These are phyloP conservation scores for Acidiella bohemica DNA, from an alignment of 495 filamentous ascomycete species.

Conservation along the genomic window DNA sequence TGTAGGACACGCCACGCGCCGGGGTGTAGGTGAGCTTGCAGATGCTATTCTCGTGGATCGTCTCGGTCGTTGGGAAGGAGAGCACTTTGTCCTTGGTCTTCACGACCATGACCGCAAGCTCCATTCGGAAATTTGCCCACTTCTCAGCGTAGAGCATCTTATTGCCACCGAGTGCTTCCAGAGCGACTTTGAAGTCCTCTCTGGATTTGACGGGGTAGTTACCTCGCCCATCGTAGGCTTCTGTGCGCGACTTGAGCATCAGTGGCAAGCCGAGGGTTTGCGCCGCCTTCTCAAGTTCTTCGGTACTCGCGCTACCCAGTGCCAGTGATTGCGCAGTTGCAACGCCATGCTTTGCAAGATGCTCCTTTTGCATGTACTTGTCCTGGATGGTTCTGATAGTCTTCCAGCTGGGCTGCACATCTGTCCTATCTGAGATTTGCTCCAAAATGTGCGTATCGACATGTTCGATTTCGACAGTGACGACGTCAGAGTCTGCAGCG, in stretches of 20 bases:
- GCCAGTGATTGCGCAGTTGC: constrained; percentile 56
- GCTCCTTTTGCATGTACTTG: constrained; percentile 85
- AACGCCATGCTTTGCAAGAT: constrained; percentile 52
- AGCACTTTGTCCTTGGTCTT: constrained; percentile 68
- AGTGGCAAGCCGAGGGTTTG: constrained; percentile 65
- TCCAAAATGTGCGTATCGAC: constrained; percentile 87
- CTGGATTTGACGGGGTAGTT: constrained; percentile 64
- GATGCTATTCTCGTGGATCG: constrained; percentile 85
- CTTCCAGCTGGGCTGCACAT: constrained; percentile 76
- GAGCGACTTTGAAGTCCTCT: constrained; percentile 54
- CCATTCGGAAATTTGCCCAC: constrained; percentile 75
- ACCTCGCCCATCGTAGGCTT: constrained; percentile 88
- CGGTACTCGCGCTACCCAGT: constrained; percentile 38
- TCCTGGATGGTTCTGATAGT: constrained; percentile 90
- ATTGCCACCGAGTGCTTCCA: constrained; percentile 49
- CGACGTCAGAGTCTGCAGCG: constrained; percentile 61
- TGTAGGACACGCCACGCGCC: constrained; percentile 53
- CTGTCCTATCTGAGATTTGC: constrained; percentile 49
- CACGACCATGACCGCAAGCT: constrained; percentile 89
- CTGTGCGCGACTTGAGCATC: constrained; percentile 88
- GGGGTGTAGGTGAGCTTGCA: constrained; percentile 90
- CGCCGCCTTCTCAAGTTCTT: constrained; percentile 51
- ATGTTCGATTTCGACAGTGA: constrained; percentile 96
- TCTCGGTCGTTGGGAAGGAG: constrained; percentile 85
- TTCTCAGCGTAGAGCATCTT: constrained; percentile 78